Percentiles rank a stretch among this genome's conserved stretches.
Conservation (phyloP, 495 filamentous ascomycete genomes). For the Achaetomiella virescens region DNA sequence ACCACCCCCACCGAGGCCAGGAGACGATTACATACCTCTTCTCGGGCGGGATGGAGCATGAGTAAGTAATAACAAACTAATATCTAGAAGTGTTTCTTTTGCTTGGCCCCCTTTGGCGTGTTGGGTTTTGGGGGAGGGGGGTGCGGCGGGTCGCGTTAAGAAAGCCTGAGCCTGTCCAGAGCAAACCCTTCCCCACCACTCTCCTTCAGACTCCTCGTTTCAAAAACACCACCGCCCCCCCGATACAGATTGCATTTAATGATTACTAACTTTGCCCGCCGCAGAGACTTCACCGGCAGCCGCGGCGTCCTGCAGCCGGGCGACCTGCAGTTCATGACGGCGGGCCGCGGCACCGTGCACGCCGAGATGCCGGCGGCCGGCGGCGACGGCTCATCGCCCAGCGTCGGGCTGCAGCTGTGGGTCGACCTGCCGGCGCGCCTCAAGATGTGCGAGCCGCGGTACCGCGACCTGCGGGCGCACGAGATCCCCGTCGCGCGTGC, state of each 20-base stretch:
- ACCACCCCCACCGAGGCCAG: constrained; percentile 41
- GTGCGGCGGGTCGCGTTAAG: too few species aligned
- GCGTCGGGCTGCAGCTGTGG: constrained; percentile 90
- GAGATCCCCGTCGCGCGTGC: constrained; percentile 69
- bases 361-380: constrained; percentile 84
- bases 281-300: constrained; percentile 76
- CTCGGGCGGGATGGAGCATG: constrained; percentile 79
- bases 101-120: too few species aligned
- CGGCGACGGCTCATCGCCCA: constrained; percentile 64
- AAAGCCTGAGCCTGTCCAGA: too few species aligned
- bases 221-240: too few species aligned
- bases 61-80: too few species aligned
- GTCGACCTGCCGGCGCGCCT: constrained; percentile 79
- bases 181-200: too few species aligned
- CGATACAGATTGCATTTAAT: too few species aligned
- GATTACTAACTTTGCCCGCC: too few species aligned
- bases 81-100: too few species aligned
- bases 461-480: constrained; percentile 68
- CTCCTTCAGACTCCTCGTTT: too few species aligned
- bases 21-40: constrained; percentile 93
- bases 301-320: constrained; percentile 77
- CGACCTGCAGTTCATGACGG: constrained; percentile 97
- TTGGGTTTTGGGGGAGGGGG: too few species aligned
- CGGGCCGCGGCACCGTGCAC: constrained; percentile 87
- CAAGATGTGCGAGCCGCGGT: constrained; percentile 85